A percentile compares a stretch with the other conserved stretches of the same genome.
These are phyloP conservation scores for Pythium pyrilobum DNA, from an alignment of 352 stramenopile species.

Conservation along the genomic window DNA sequence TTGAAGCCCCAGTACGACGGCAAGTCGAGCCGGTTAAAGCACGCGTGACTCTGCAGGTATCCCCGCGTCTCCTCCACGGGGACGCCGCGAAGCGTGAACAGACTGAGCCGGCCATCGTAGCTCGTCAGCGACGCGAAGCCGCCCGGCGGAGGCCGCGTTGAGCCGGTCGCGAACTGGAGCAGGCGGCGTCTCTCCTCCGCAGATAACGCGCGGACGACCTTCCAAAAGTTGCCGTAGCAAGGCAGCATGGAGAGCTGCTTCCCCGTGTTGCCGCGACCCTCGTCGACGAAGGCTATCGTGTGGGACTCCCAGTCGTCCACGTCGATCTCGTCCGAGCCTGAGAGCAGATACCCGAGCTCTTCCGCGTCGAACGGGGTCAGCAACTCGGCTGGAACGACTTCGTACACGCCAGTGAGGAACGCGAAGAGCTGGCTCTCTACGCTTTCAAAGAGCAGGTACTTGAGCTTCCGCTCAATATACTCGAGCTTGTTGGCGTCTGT, in stretches of 20 bases:
- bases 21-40: constrained; percentile 10
- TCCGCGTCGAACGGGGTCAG: constrained; percentile 91
- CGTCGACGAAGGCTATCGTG: constrained; percentile 24
- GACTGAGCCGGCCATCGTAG: constrained; percentile 1
- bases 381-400: constrained; percentile 87
- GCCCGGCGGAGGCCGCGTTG: constrained; percentile 1
- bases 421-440: constrained; percentile 84
- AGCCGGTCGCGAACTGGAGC: constrained; percentile 28
- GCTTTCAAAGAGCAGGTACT: constrained; percentile 91
- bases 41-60: constrained; percentile 43
- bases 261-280: not conserved
- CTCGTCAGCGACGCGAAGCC: constrained; percentile 10
- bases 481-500: constrained; percentile 91
- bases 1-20: constrained; percentile 1
- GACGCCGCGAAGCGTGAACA: constrained; percentile 15
- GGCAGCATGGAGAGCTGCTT: not conserved
- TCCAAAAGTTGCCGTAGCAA: constrained; percentile 12
- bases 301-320: constrained; percentile 88
- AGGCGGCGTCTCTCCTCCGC: constrained; percentile 21
- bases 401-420: constrained; percentile 94
- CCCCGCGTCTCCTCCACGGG: not conserved
- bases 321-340: constrained; percentile 84
- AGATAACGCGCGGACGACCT: constrained; percentile 49
- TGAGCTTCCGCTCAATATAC: constrained; percentile 90
- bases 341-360: constrained; percentile 90